phyloP scores from a whole-genome alignment of 2,329 filamentous ascomycete species.

The Helminthosporium solani region DNA sequence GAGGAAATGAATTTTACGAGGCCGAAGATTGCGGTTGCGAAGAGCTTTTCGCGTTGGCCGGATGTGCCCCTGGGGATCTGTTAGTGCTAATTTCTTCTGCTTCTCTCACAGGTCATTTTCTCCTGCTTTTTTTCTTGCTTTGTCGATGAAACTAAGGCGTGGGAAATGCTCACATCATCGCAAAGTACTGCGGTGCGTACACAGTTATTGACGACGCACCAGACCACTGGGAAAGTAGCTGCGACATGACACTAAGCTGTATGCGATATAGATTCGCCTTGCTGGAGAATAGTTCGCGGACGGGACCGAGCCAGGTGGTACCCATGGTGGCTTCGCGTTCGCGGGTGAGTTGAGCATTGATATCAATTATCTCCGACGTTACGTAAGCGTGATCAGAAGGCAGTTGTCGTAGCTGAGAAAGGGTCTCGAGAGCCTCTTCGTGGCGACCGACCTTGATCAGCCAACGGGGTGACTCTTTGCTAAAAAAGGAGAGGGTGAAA shows the following conservation, averaged over 20 bases:
- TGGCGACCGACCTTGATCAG: slow-evolving; percentile 64
- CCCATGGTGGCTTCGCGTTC: slow-evolving; percentile 72
- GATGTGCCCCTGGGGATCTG: slow-evolving; percentile 55
- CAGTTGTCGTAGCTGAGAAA: slow-evolving; percentile 62
- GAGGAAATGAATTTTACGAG: slow-evolving; percentile 70
- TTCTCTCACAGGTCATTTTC: too few relatives aligned
- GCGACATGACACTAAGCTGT: slow-evolving; percentile 66
- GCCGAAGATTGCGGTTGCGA: slow-evolving; percentile 74
- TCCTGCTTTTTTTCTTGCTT: too few relatives aligned
- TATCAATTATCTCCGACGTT: slow-evolving; percentile 61
- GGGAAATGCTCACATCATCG: slow-evolving; percentile 51
- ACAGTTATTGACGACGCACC: slow-evolving; percentile 74
- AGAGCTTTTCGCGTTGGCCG: slow-evolving; percentile 66
- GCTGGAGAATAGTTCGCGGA: slow-evolving; percentile 68
- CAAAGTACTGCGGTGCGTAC: slow-evolving; percentile 73
- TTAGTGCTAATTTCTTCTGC: neutral
- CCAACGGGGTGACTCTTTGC: slow-evolving; percentile 69
- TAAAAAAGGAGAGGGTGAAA: slow-evolving; percentile 66
- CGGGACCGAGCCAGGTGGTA: slow-evolving; percentile 61
- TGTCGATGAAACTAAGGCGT: too few relatives aligned
- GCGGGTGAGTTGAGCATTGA: slow-evolving; percentile 65
- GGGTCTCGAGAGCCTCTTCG: slow-evolving; percentile 58
- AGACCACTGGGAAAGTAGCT: slow-evolving; percentile 73
- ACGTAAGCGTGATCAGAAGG: slow-evolving; percentile 62
- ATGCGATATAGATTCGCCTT: slow-evolving; percentile 72